Base-by-base conservation (phyloP, 768 basidiomycete genomes). In the Agrocybe pediades region DNA sequence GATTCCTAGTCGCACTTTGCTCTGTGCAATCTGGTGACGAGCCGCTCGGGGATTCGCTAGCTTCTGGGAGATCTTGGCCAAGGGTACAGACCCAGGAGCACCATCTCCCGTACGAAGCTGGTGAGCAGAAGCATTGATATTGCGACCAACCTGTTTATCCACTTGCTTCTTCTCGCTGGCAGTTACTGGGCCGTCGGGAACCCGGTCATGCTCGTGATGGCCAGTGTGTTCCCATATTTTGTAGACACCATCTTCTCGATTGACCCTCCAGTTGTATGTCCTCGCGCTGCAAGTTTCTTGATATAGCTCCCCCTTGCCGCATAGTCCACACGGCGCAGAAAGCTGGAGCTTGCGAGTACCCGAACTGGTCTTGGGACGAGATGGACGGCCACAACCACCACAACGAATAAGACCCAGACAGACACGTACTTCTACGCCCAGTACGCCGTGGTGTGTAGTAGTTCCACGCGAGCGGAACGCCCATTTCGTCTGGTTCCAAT, bases 1-100 rank as follows among this genome's bases (percentile, higher is more conserved):
- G 39, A 65, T 54, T 21, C 62, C 61, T 20, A 58, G 51, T 0
- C 58, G 50, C 13, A 39, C 20, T 15, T 53, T 53, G 45, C 58
- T 58, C 20, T 55, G 26, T n/a, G 48, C 20, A 13, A 46, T 24
- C 23, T 54, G 48, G 39, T 64, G 56, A 2, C 59, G 57, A 8
- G 65, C 64, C 1, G 51, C 42, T 0, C 61, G 17, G 2, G 64
- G 59, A 46, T 60, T 56, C 0, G 64, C 56, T 13, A 67, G 53
- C 16, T 29, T 30, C 11, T 41, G 19, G 1, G 61, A 52, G 19
- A 67, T 65, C 11, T 62, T 47, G 19, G 47, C n/a, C 3, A 36
- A 13, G 3, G 62, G 23, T 3, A 60, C 23, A 13, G 64, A 65
- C 1, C 58, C 58, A 11, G 59, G 54, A 15, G 24, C 49, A 6